Base-by-base conservation (phyloP, 2,329 filamentous ascomycete genomes). In the Emericellopsis cladophorae region DNA sequence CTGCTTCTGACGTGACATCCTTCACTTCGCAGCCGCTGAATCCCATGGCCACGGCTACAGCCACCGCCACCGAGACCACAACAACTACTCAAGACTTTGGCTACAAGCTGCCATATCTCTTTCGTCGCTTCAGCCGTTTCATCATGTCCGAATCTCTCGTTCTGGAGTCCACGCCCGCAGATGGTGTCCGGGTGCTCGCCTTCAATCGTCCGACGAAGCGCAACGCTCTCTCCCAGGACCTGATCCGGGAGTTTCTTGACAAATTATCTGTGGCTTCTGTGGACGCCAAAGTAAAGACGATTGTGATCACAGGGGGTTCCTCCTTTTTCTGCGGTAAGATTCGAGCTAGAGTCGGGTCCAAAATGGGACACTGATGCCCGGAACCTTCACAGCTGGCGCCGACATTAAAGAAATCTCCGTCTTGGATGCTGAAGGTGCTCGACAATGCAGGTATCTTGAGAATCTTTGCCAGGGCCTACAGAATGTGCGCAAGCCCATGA, bases 121-220 rank as follows among this genome's bases (percentile, higher is more conserved):
- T 29, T 3, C 26, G 12, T 12, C 26, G 9, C 26, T 9, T 29
- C 26, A 9, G 26, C 26, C 26, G 18, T 5, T 12, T 29, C 26
- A 11, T 36, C 22, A 44, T 39, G 41, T 39, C 31, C 14, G 35
- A 40, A 23, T 40, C 40, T 29, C 32, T 47, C 5, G 44, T 54
- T 11, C 46, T 50, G 12, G 48, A 50, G 31, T 49, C 52, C 21
- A 48, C 49, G 15, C 47, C 54, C 9, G 41, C 40, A 14, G 48
- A 54, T 18, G 62, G 59, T 37, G 61, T 75, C 23, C 59, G 68
- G 26, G 51, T 74, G 22, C 49, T 78, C 42, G 64, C 66, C 12
- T 54, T 76, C 44, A 70, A 74, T 54, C 64, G 74, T 3, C 73
- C 70, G 2, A 60, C 64, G 36, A 76, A 78, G 53, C 64, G 72